These are phyloP conservation scores for Cercospora canescens DNA, from an alignment of 2,329 filamentous ascomycete genomes.

Conservation along the genomic window DNA sequence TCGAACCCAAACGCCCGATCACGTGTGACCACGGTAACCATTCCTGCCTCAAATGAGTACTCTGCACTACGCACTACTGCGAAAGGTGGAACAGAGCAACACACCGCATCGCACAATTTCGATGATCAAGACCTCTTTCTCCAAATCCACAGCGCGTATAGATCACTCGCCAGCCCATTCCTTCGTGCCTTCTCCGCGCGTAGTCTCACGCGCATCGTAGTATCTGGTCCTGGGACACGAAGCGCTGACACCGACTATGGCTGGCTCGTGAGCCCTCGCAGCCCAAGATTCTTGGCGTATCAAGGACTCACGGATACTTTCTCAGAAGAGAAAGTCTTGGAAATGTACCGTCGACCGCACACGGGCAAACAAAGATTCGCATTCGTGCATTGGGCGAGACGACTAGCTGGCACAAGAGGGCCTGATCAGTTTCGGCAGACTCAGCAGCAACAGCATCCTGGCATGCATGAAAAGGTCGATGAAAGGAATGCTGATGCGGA, in stretches of 20 bases:
- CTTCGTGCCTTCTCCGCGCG: conserved; percentile 35
- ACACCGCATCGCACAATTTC: conserved; percentile 25
- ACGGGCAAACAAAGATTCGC: conserved; percentile 41
- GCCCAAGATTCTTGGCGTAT: conserved; percentile 33
- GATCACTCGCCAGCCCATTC: conserved; percentile 25
- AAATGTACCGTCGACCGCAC: conserved; percentile 36
- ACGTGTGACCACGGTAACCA: conserved; percentile 30
- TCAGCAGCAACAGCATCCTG: conserved; percentile 1
- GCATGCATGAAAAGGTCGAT: conserved; percentile 4
- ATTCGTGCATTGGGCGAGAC: conserved; percentile 47
- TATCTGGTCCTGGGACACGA: conserved; percentile 28
- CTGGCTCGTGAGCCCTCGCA: conserved; percentile 30
- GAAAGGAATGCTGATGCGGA: background rate
- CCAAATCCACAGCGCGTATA: conserved; percentile 31
- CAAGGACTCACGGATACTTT: conserved; percentile 38
- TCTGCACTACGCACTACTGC: conserved; percentile 25
- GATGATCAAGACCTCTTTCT: conserved; percentile 39
- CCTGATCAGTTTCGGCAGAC: conserved; percentile 8
- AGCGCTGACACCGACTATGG: conserved; percentile 32
- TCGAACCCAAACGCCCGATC: conserved; percentile 25
- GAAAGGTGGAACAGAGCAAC: conserved; percentile 12
- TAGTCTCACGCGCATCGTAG: conserved; percentile 32
- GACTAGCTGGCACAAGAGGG: conserved; percentile 28
- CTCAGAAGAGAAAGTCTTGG: conserved; percentile 42
- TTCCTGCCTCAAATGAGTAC: conserved; percentile 34